Evolutionary conservation across 2,329 filamentous ascomycete species (phyloP).

Genomic region (Aureobasidium sp.): DNA sequence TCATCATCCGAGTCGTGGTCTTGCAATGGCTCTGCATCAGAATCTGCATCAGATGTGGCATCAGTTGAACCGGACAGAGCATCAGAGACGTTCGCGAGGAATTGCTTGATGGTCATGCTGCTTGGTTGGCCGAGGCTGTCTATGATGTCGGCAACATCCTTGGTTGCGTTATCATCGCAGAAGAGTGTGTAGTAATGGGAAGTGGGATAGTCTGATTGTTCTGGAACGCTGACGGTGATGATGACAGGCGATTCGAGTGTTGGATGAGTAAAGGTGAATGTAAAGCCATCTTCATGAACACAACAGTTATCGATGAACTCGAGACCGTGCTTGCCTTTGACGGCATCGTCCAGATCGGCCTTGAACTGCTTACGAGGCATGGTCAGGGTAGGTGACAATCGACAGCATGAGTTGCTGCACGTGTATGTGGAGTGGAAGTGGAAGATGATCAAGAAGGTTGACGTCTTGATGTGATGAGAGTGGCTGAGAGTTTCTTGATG

Average conservation of each 20-base stretch:
- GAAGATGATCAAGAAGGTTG: conserved; percentile 8
- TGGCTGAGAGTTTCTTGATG: not conserved
- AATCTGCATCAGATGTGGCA: conserved; percentile 33
- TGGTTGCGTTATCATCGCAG: conserved; percentile 42
- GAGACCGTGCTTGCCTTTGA: conserved; percentile 23
- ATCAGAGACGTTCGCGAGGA: conserved; percentile 42
- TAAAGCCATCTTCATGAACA: conserved; percentile 62
- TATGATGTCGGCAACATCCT: conserved; percentile 38
- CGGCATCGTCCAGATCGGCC: conserved; percentile 46
- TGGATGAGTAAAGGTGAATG: conserved; percentile 49
- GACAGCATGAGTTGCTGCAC: not conserved
- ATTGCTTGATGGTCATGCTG: conserved; percentile 41
- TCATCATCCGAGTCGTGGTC: conserved; percentile 25
- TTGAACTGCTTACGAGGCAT: conserved; percentile 65
- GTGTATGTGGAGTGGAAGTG: not conserved
- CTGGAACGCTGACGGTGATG: conserved; percentile 28
- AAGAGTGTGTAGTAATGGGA: conserved; percentile 53
- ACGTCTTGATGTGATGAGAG: not conserved
- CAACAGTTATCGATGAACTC: conserved; percentile 48
- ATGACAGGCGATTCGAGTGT: conserved; percentile 5
- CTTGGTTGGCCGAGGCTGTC: conserved; percentile 38
- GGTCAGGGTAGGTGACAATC: not conserved
- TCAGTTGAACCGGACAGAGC: conserved; percentile 33
- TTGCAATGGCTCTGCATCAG: conserved; percentile 22
- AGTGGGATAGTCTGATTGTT: conserved; percentile 55